Evolutionary conservation across 768 basidiomycete species (phyloP).

Genomic region (Auriscalpium microsporum): DNA sequence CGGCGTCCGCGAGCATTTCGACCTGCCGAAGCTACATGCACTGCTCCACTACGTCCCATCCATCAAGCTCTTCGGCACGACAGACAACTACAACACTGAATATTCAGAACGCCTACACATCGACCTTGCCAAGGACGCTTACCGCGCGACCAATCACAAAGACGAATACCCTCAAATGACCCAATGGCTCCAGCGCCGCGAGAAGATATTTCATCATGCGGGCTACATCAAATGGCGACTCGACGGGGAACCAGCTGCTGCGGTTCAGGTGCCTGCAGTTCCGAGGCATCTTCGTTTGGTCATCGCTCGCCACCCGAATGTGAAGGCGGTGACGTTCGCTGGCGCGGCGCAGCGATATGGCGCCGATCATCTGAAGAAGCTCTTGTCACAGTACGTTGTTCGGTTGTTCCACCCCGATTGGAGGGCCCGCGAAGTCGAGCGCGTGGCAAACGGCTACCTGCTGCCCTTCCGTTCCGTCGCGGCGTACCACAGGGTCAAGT

Average conservation of each 20-base stretch:
- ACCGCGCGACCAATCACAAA: slow-evolving; percentile 25
- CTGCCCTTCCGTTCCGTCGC: background rate
- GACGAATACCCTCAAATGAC: slow-evolving; percentile 34
- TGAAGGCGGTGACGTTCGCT: background rate
- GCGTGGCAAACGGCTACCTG: background rate
- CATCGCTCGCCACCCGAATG: background rate
- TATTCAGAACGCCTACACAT: slow-evolving; percentile 29
- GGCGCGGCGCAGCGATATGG: background rate
- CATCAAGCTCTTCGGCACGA: slow-evolving; percentile 27
- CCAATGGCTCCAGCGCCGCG: slow-evolving; percentile 24
- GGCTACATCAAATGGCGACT: slow-evolving; percentile 18
- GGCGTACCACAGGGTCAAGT: background rate
- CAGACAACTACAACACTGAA: slow-evolving; percentile 34
- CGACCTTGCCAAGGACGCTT: slow-evolving; percentile 32
- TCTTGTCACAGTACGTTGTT: background rate
- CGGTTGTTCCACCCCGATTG: background rate
- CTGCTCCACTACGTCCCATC: slow-evolving; percentile 24
- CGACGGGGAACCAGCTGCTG: background rate
- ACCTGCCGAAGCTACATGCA: slow-evolving; percentile 37
- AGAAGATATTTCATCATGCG: slow-evolving; percentile 18
- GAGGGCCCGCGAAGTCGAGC: background rate
- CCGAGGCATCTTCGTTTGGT: background rate
- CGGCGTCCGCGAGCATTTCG: slow-evolving; percentile 27
- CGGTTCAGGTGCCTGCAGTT: background rate
- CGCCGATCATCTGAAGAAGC: background rate